Percentiles rank a stretch among this genome's conserved stretches.
Evolutionary conservation across 2,329 filamentous ascomycete species (phyloP).

Genomic region (Monilinia vaccinii-corymbosi): DNA sequence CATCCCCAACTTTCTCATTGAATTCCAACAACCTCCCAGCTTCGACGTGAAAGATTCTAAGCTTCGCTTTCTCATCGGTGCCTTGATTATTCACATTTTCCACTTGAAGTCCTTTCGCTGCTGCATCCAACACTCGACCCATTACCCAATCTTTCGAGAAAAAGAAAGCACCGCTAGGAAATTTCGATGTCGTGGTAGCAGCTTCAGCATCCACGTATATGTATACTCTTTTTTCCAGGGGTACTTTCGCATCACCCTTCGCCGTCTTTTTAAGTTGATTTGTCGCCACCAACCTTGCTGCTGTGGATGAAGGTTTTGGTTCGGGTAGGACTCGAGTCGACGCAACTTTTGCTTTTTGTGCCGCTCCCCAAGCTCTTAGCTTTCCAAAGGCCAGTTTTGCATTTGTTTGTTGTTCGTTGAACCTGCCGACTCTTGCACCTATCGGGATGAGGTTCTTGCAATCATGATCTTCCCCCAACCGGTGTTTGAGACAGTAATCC

Average conservation of each 20-base stretch:
- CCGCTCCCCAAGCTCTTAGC: constrained; percentile 70
- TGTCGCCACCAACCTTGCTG: constrained; percentile 58
- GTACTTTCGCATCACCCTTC: constrained; percentile 79
- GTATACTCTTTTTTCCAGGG: constrained; percentile 79
- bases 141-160: constrained; percentile 84
- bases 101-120: constrained; percentile 68
- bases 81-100: constrained; percentile 77
- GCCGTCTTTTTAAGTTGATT: constrained; percentile 77
- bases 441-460: constrained; percentile 65
- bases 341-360: constrained; percentile 51
- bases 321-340: constrained; percentile 46
- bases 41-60: constrained; percentile 90
- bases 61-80: constrained; percentile 64
- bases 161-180: constrained; percentile 73
- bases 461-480: constrained; percentile 71
- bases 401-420: constrained; percentile 46
- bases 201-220: constrained; percentile 84
- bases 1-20: constrained; percentile 69
- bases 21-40: constrained; percentile 81
- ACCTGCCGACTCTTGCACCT: constrained; percentile 40
- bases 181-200: constrained; percentile 73
- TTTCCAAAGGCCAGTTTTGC: constrained; percentile 67
- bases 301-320: constrained; percentile 52
- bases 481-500: constrained; percentile 70
- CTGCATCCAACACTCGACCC: constrained; percentile 69